These are phyloP conservation scores for Ascochyta rabiei DNA, from an alignment of 2,329 filamentous ascomycete species.

Conservation along the genomic window DNA sequence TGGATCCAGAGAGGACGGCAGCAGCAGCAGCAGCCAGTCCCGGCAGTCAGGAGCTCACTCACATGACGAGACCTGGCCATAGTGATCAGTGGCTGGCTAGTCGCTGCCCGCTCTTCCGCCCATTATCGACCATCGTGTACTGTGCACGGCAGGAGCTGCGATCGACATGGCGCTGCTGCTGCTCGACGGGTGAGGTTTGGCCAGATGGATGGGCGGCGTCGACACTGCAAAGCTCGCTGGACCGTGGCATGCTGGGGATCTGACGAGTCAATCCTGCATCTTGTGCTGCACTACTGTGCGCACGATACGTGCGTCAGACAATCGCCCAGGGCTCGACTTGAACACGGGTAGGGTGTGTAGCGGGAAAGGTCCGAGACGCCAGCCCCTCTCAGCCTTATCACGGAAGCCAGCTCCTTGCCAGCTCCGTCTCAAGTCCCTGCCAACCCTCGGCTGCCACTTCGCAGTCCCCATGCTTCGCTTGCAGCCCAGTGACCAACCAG, in stretches of 20 bases:
- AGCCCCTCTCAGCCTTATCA: constrained; percentile 31
- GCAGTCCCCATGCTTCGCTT: constrained; percentile 22
- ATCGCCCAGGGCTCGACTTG: constrained; percentile 18
- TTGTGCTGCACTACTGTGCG: constrained; percentile 23
- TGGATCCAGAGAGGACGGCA: constrained; percentile 3
- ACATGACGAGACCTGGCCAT: constrained; percentile 27
- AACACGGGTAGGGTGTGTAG: constrained; percentile 20
- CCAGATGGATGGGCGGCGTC: constrained; percentile 6
- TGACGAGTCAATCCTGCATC: constrained; percentile 23
- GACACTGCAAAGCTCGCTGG: not conserved
- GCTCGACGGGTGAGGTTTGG: constrained; percentile 23
- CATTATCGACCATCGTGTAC: constrained; percentile 26
- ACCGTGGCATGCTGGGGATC: constrained; percentile 7
- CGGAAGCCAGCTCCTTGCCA: constrained; percentile 5
- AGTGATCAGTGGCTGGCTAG: constrained; percentile 11
- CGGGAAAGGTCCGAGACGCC: constrained; percentile 16
- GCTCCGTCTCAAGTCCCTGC: not conserved
- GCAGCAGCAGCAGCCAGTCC: no score
- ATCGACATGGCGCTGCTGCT: constrained; percentile 16
- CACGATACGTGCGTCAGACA: constrained; percentile 23
- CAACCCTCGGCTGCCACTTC: constrained; percentile 11
- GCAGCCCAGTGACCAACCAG: constrained; percentile 8
- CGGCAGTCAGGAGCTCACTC: constrained; percentile 28
- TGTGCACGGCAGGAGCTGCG: constrained; percentile 17
- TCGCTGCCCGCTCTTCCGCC: constrained; percentile 30